Conservation (phyloP, 1,139 yeast species). For the Komagataea norvegica region DNA sequence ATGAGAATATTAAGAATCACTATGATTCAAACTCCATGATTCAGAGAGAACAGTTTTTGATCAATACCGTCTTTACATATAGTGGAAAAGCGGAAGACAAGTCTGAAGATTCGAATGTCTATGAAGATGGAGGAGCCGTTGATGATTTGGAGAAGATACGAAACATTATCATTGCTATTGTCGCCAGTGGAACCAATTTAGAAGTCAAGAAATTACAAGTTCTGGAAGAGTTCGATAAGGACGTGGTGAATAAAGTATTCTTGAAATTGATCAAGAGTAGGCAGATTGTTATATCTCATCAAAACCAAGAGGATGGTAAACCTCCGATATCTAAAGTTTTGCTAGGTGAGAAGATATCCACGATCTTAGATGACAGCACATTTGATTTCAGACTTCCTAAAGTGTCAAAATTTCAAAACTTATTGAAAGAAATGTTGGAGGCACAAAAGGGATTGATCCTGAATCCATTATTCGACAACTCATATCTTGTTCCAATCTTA, state of each 20-base stretch:
- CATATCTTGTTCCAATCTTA: constrained; percentile 52
- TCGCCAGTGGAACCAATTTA: constrained; percentile 49
- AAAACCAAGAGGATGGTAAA: constrained; percentile 35
- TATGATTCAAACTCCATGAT: constrained; percentile 40
- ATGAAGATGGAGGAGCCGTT: constrained; percentile 15
- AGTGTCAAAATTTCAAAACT: constrained; percentile 41
- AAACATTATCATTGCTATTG: constrained; percentile 46
- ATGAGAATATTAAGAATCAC: constrained; percentile 9
- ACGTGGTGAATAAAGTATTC: constrained; percentile 45
- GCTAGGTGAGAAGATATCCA: constrained; percentile 53
- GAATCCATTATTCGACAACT: constrained; percentile 54
- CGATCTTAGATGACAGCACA: constrained; percentile 38
- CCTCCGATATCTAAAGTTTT: constrained; percentile 35
- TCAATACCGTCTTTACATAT: constrained; percentile 38
- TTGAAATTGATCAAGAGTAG: constrained; percentile 48
- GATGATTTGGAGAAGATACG: constrained; percentile 22
- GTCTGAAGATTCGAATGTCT: constrained; percentile 5
- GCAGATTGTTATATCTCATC: constrained; percentile 41
- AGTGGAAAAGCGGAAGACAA: constrained; percentile 14
- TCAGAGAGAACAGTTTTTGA: constrained; percentile 46
- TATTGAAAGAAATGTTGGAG: constrained; percentile 36
- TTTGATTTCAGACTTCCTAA: constrained; percentile 41
- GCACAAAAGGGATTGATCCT: constrained; percentile 49
- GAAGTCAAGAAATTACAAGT: constrained; percentile 45
- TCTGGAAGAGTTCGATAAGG: constrained; percentile 41